Evolutionary conservation across 2,329 filamentous ascomycete species (phyloP).

Genomic region (Aspergillus sp.): DNA sequence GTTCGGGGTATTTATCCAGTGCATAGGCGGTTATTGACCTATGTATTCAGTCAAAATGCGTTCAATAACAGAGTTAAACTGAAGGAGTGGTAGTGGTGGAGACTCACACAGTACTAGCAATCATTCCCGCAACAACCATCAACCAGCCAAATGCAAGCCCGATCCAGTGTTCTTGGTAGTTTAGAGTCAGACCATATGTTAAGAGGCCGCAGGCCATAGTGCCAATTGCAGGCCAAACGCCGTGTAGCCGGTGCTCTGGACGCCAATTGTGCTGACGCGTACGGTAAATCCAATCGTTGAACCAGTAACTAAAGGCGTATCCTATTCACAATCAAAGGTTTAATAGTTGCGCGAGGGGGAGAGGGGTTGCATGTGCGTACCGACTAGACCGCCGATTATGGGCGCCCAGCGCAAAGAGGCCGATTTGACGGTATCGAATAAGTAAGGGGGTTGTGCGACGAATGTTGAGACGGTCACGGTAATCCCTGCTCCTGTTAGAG

Average conservation of each 20-base stretch:
- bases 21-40: slow-evolving; percentile 25
- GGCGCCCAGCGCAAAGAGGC: slow-evolving; percentile 39
- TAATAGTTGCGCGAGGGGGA: not conserved
- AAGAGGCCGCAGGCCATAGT: slow-evolving; percentile 34
- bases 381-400: slow-evolving; percentile 33
- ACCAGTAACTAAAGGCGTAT: slow-evolving; percentile 35
- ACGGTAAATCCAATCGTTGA: slow-evolving; percentile 35
- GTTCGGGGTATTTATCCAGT: slow-evolving; percentile 37
- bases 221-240: slow-evolving; percentile 34
- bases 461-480: slow-evolving; percentile 37
- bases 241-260: slow-evolving; percentile 37
- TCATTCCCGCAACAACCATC: slow-evolving; percentile 38
- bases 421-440: slow-evolving; percentile 35
- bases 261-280: slow-evolving; percentile 25
- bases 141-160: slow-evolving; percentile 40
- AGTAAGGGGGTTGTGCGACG: slow-evolving; percentile 34
- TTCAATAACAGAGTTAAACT: too few relatives aligned
- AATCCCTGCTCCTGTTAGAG: slow-evolving; percentile 23
- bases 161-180: slow-evolving; percentile 37
- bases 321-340: slow-evolving; percentile 18
- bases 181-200: slow-evolving; percentile 35
- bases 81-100: too few relatives aligned
- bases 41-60: too few relatives aligned
- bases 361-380: slow-evolving; percentile 14
- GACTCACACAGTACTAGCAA: slow-evolving; percentile 35